Evolutionary conservation across 2,329 filamentous ascomycete genomes (phyloP).

Genomic region (Fusarium verticillioides): DNA sequence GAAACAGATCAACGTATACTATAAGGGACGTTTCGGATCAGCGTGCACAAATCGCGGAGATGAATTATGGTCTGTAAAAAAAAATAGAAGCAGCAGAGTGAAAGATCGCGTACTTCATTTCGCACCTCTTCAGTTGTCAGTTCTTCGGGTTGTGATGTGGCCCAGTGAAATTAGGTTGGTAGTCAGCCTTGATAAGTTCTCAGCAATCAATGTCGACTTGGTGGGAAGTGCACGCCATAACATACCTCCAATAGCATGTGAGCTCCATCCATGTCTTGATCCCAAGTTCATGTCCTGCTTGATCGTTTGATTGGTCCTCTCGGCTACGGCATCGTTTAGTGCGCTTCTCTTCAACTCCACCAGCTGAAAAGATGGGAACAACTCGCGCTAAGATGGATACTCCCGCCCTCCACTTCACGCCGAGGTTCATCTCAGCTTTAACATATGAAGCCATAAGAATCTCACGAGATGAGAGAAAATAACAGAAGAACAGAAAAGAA

Average conservation of each 20-base stretch:
- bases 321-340: not conserved
- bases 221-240: not conserved
- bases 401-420: not conserved
- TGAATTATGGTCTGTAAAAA: not conserved
- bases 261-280: not conserved
- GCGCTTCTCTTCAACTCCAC: not conserved
- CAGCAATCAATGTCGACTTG: not conserved
- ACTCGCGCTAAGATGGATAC: not conserved
- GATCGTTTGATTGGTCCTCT: not conserved
- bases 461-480: not conserved
- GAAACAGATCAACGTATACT: not conserved
- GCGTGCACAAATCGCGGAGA: not conserved
- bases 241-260: not conserved
- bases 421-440: not conserved
- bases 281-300: too few relatives aligned
- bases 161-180: not conserved
- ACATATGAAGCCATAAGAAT: accelerated
- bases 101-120: not conserved
- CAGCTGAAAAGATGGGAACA: not conserved
- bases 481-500: not conserved
- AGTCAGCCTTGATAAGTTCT: not conserved
- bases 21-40: not conserved
- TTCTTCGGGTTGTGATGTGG: not conserved
- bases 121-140: not conserved
- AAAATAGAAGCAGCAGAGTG: not conserved